Conservation (phyloP, 2,329 filamentous ascomycete genomes). For the Colletotrichum sp. region DNA sequence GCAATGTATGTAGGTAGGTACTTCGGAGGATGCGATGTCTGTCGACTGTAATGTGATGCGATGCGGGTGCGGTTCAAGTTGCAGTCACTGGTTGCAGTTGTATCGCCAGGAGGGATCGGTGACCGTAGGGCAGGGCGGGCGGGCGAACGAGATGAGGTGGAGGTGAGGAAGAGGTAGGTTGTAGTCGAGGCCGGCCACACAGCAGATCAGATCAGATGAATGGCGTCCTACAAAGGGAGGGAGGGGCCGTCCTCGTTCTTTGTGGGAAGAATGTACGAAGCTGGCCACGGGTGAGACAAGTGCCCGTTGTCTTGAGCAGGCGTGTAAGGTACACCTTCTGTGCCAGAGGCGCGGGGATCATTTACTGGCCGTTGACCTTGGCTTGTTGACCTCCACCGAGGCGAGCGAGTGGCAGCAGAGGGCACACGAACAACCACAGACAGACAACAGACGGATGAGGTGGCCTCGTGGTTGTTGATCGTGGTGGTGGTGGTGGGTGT, state of each 20-base stretch:
- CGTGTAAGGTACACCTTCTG: background rate
- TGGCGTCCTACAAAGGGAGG: conserved; percentile 10
- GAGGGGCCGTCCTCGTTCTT: background rate
- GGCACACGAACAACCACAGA: background rate
- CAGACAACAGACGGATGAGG: background rate
- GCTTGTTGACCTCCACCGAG: background rate
- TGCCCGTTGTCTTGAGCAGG: conserved; percentile 11
- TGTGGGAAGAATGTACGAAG: conserved; percentile 10
- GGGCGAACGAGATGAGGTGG: background rate
- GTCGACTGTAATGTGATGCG: background rate
- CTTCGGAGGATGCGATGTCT: background rate
- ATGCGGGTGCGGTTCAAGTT: background rate
- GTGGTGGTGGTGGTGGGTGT: background rate
- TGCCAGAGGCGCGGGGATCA: background rate
- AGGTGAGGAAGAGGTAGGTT: background rate
- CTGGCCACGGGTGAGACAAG: conserved; percentile 3
- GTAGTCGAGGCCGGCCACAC: background rate
- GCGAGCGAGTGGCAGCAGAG: background rate
- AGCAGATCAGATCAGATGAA: conserved; percentile 19
- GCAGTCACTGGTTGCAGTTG: background rate
- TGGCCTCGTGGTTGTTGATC: background rate
- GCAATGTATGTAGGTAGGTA: background rate
- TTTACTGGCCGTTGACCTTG: background rate
- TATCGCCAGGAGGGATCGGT: background rate
- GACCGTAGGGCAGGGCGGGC: background rate